Evolutionary conservation across 768 basidiomycete genomes (phyloP).

Genomic region (Dioszegia hungarica): DNA sequence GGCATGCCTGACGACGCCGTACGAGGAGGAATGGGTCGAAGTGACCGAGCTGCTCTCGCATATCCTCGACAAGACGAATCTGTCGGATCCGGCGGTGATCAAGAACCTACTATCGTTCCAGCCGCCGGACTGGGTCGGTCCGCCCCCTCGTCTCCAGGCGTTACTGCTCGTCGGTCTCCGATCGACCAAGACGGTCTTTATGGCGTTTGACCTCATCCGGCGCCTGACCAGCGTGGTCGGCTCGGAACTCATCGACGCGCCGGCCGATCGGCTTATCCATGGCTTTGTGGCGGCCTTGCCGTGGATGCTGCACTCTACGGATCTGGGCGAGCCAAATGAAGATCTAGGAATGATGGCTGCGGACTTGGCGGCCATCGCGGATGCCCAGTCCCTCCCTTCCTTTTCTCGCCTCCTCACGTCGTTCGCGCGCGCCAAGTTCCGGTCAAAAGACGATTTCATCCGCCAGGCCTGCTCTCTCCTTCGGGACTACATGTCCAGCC

Average conservation of each 20-base stretch:
- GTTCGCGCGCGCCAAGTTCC: constrained; percentile 78
- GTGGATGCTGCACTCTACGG: constrained; percentile 79
- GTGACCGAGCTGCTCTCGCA: constrained; percentile 62
- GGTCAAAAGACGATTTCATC: constrained; percentile 88
- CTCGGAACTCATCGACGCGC: constrained; percentile 63
- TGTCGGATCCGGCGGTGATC: constrained; percentile 64
- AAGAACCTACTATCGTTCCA: constrained; percentile 65
- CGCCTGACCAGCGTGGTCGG: constrained; percentile 61
- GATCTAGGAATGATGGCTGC: constrained; percentile 66
- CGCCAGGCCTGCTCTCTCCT: constrained; percentile 80
- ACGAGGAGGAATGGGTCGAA: constrained; percentile 71
- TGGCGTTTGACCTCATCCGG: constrained; percentile 66
- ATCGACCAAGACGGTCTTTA: constrained; percentile 64
- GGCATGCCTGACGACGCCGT: constrained; percentile 75
- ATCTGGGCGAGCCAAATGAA: constrained; percentile 59
- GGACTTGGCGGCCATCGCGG: constrained; percentile 68
- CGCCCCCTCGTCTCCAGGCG: constrained; percentile 62
- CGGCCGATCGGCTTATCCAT: constrained; percentile 38
- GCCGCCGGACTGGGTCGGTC: constrained; percentile 67
- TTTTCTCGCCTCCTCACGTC: constrained; percentile 84
- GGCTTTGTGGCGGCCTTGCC: constrained; percentile 69
- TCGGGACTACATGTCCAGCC: constrained; percentile 72
- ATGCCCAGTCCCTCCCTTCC: constrained; percentile 65
- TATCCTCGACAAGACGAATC: constrained; percentile 64
- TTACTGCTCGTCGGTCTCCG: constrained; percentile 71